A percentile compares a stretch with the other conserved stretches of the same genome.
Conservation (phyloP, 129 eudicot species). For the Flaveria sonorensis region DNA sequence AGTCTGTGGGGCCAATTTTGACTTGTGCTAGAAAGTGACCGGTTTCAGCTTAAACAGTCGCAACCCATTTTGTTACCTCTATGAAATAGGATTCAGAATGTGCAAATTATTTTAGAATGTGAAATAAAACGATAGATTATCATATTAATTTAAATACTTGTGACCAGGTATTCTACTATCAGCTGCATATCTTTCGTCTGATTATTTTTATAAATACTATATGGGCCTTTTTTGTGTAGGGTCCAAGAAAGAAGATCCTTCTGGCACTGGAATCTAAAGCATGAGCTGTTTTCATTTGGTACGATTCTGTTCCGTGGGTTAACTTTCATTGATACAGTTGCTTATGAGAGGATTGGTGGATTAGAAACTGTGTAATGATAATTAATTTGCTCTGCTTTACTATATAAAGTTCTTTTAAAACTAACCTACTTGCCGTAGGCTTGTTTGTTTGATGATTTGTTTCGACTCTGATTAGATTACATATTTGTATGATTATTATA, state of each 20-base stretch:
- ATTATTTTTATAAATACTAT: neutral
- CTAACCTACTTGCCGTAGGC: neutral
- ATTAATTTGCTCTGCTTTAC: constrained; percentile 18
- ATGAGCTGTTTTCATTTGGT: constrained; percentile 19
- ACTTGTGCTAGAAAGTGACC: neutral
- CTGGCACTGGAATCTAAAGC: constrained; percentile 68
- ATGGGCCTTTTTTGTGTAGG: constrained; percentile 45
- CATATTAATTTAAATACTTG: too few relatives aligned
- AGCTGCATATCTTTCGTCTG: too few relatives aligned
- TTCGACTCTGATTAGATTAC: too few relatives aligned
- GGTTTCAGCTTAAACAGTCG: neutral
- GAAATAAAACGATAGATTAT: too few relatives aligned
- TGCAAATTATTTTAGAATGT: neutral
- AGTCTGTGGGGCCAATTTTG: neutral
- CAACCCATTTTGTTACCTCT: neutral
- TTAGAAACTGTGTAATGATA: constrained; percentile 32
- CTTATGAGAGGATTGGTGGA: constrained; percentile 21
- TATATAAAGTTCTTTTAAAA: neutral
- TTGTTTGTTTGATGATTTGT: neutral
- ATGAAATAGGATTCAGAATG: neutral
- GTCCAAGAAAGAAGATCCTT: constrained; percentile 93
- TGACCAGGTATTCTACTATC: too few relatives aligned
- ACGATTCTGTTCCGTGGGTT: constrained; percentile 8
- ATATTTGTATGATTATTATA: too few relatives aligned
- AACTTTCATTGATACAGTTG: constrained; percentile 30